Evolutionary conservation across 2,329 filamentous ascomycete species (phyloP).

Genomic region (Pyrenochaeta sp.): DNA sequence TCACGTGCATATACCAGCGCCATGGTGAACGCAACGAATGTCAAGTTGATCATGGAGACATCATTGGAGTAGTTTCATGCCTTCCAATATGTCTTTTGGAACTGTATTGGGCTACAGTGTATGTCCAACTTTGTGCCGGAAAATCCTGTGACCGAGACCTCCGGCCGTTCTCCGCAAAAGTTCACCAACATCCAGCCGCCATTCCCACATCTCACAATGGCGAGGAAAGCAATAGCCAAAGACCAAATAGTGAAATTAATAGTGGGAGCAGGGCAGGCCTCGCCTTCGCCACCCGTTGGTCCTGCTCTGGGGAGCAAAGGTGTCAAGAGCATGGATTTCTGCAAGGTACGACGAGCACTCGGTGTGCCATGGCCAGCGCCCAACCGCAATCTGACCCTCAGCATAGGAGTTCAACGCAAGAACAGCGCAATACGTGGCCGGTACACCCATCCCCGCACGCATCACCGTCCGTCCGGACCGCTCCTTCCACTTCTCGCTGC

Average conservation of each 20-base stretch:
- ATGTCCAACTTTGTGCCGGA: background rate
- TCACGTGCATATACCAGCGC: conserved; percentile 17
- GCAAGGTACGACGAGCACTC: conserved; percentile 62
- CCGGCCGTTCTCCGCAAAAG: conserved; percentile 29
- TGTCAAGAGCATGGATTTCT: conserved; percentile 99
- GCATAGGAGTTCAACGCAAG: conserved; percentile 93
- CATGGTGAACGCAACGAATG: background rate
- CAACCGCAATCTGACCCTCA: background rate
- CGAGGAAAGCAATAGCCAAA: conserved; percentile 45
- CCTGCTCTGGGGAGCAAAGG: conserved; percentile 96
- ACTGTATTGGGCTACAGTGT: too few species aligned
- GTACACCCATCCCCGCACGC: conserved; percentile 87
- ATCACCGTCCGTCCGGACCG: conserved; percentile 93
- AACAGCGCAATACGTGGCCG: conserved; percentile 81
- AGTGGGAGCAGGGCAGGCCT: conserved; percentile 93
- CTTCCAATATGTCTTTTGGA: too few species aligned
- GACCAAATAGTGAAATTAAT: conserved; percentile 87
- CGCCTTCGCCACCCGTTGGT: conserved; percentile 93
- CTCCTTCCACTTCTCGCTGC: conserved; percentile 89
- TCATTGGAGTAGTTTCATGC: too few species aligned
- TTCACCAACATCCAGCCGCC: conserved; percentile 10
- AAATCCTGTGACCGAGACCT: conserved; percentile 28
- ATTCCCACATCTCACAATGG: conserved; percentile 35
- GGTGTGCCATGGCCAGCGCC: background rate
- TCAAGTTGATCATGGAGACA: too few species aligned